phyloP scores from a whole-genome alignment of 495 filamentous ascomycete species.

The Aspergillus kassunensis region DNA sequence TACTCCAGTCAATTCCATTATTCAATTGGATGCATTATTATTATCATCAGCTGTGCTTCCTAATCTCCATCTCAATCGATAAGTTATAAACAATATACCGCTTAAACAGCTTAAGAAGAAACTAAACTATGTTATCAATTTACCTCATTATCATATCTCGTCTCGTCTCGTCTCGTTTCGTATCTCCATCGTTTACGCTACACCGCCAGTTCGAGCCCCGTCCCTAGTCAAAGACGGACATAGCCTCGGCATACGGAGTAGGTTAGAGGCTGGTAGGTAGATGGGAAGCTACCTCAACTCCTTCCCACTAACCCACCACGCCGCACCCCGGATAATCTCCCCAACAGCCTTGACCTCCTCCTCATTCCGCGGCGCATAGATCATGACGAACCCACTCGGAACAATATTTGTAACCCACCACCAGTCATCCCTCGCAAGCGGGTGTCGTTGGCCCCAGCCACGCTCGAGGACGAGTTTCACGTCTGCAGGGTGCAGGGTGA shows the following conservation, averaged over 20 bases:
- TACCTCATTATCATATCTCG: too few species aligned
- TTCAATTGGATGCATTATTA: too few species aligned
- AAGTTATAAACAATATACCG: too few species aligned
- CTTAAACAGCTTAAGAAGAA: too few species aligned
- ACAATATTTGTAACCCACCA: slow-evolving; percentile 50
- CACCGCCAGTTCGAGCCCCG: too few species aligned
- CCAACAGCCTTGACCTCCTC: slow-evolving; percentile 61
- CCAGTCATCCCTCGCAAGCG: slow-evolving; percentile 61
- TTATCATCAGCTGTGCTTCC: too few species aligned
- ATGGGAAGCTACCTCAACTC: slow-evolving; percentile 20
- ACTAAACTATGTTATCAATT: too few species aligned
- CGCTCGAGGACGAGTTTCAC: slow-evolving; percentile 65
- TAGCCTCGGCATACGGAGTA: neutral
- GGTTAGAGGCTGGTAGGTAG: too few species aligned
- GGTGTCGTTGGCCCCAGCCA: slow-evolving; percentile 80
- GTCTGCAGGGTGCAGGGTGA: slow-evolving; percentile 75
- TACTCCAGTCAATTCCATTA: too few species aligned
- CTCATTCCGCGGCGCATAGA: slow-evolving; percentile 71
- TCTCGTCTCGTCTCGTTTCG: too few species aligned
- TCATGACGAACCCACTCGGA: slow-evolving; percentile 69
- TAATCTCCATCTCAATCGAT: too few species aligned
- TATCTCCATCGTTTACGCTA: too few species aligned
- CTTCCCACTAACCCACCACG: slow-evolving; percentile 58
- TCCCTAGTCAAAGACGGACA: neutral
- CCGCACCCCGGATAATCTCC: slow-evolving; percentile 67